Percentiles rank a stretch among this genome's conserved stretches.
Conservation (phyloP, 2,329 filamentous ascomycete genomes). For the Botryotinia narcissicola region DNA sequence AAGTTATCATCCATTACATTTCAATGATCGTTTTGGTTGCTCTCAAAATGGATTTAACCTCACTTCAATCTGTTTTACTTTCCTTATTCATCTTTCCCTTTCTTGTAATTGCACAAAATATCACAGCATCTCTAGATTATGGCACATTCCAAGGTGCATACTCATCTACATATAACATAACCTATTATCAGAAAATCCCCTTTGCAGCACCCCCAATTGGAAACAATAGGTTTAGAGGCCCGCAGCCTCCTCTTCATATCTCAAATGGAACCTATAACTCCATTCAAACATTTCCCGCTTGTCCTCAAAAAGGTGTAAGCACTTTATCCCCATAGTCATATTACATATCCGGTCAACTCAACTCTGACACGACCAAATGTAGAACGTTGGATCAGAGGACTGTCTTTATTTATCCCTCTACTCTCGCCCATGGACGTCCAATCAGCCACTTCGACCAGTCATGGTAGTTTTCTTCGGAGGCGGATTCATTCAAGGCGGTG, state of each 20-base stretch:
- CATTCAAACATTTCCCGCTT: slow-evolving; percentile 55
- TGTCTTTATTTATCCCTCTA: slow-evolving; percentile 61
- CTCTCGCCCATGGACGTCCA: slow-evolving; percentile 52
- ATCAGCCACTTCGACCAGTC: slow-evolving; percentile 51
- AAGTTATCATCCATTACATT: neutral
- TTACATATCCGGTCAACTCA: no score
- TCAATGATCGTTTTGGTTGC: neutral
- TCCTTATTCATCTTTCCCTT: slow-evolving; percentile 6
- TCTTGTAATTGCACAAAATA: slow-evolving; percentile 30
- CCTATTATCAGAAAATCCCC: slow-evolving; percentile 59
- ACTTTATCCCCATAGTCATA: neutral
- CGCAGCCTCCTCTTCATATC: slow-evolving; percentile 53
- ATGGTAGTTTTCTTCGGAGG: slow-evolving; percentile 61
- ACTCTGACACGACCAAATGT: neutral
- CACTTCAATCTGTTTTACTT: neutral
- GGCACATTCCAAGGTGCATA: slow-evolving; percentile 54
- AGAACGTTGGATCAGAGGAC: slow-evolving; percentile 55
- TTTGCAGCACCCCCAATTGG: slow-evolving; percentile 58
- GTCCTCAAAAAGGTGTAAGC: slow-evolving; percentile 53
- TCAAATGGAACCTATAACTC: slow-evolving; percentile 53
- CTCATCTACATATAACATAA: slow-evolving; percentile 52
- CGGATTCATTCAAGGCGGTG: slow-evolving; percentile 58
- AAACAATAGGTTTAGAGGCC: slow-evolving; percentile 57
- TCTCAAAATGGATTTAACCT: neutral
- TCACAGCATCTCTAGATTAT: slow-evolving; percentile 47